phyloP scores from a whole-genome alignment of 225 moss, liverwort and hornwort species.

The Asterella californica region DNA sequence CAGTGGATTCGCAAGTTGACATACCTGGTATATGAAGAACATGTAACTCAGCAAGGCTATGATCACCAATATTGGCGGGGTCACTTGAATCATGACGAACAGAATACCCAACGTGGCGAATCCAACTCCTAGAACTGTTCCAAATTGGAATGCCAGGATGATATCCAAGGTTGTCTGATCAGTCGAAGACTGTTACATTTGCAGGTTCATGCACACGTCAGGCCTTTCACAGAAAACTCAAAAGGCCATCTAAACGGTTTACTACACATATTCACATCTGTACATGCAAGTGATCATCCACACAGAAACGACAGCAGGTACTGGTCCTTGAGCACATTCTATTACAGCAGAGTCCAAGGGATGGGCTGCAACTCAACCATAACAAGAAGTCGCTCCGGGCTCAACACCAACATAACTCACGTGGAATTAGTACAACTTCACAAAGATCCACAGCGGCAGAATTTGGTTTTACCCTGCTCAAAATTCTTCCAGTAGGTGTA shows the following conservation, averaged over 20 bases:
- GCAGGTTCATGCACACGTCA: background rate
- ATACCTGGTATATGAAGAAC: slow-evolving; percentile 45
- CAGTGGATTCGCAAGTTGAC: background rate
- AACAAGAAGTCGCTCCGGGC: background rate
- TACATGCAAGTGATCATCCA: background rate
- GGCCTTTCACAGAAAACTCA: background rate
- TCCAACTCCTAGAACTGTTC: slow-evolving; percentile 39
- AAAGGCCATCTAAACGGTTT: background rate
- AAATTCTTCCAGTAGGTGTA: slow-evolving; percentile 49
- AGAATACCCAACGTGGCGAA: slow-evolving; percentile 43
- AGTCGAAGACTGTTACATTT: slow-evolving; percentile 39
- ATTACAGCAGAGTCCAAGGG: too few species aligned
- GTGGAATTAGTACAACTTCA: background rate
- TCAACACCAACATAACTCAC: background rate
- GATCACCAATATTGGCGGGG: slow-evolving; percentile 40
- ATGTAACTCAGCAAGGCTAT: slow-evolving; percentile 30
- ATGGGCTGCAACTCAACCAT: too few species aligned
- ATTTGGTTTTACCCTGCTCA: slow-evolving; percentile 41
- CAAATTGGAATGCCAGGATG: slow-evolving; percentile 39
- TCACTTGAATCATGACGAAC: slow-evolving; percentile 43
- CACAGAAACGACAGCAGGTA: too few species aligned
- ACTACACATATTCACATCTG: background rate
- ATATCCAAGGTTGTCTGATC: slow-evolving; percentile 47
- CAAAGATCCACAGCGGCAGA: background rate
- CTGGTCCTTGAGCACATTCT: too few species aligned